Base-by-base conservation (phyloP, 352 stramenopile genomes). In the Phytopythium delawarense region DNA sequence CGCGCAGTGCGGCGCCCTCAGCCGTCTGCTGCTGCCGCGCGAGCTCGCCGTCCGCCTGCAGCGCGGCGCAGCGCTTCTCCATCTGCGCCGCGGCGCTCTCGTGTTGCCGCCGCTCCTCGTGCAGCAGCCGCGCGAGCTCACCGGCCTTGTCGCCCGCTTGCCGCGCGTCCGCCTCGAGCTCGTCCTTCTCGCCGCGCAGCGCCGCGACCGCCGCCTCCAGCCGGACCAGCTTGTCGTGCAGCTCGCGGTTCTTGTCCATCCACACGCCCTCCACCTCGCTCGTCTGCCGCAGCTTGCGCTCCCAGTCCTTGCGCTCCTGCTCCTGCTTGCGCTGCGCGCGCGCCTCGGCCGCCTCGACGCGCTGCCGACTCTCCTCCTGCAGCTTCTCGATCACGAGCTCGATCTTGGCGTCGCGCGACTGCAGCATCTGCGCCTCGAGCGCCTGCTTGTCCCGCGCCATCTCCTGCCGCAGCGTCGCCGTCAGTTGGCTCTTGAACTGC, bases 181-280 rank as follows among this genome's bases (percentile, higher is more conserved):
- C 74, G 28, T 89, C 71, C 53, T 82, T 81, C 51, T 92, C 69
- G 15, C 59, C 53, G 1, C 71, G 74, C 12, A 88, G 55, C 50
- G 79, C 63, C n/a, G 90, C 76, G 40, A 78, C 66, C 28, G 60
- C 50, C 15, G 74, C 63, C 48, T 90, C 78, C 45, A 90, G 59
- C 28, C 76, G 79, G 57, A 66, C 68, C 39, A 86, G 61, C 51
- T 89, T 88, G 42, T 89, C 84, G 61, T 88, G 81, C 40, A 93
- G 64, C 62, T 90, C 81, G 20, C 80, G 76, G 62, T 88, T 91
- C 72, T 93, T 91, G 42, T 91, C 84, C 81, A 93, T 91, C 84
- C 84, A 93, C n/a, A 89, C 81, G 35, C 67, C 69, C 25, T 92
- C 82, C n/a, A 91, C 82, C 61, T 94, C 81, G 62, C 71, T 83